Base-by-base conservation (phyloP, 306 rosid genomes). In the Cicer bijugum region DNA sequence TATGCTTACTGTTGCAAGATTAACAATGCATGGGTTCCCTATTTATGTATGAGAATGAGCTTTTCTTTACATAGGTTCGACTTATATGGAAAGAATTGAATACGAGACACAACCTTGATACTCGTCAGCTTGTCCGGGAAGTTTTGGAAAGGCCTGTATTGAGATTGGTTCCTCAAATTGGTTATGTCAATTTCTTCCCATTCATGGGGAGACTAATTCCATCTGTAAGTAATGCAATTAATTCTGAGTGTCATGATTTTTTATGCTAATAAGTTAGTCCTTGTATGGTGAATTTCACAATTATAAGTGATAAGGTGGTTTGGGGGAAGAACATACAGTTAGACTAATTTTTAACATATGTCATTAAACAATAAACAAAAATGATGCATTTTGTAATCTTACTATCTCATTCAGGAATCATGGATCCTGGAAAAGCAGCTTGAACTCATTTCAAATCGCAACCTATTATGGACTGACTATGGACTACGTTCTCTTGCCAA, bases 401-500 rank as follows among this genome's bases (percentile, higher is more conserved):
- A 45, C 64, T 61, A 71, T 64, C 67, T 67, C 43, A 43, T 74
- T 23, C 87, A 94, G 97, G 88, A 80, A 65, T 94, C 97, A 19
- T 82, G 87, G 97, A 87, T 91, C 80, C 86, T 94, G 82, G 97
- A 63, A 80, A 91, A 91, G 85, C 99, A 91, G 87, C 91, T 94
- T 46, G 88, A 89, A 67, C 84, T 88, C 71, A 88, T 94, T 82
- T 89, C 95, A 9, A 85, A 94, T 74, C 85, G 84, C 45, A 88
- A 91, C 74, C 75, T 84, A 78, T 80, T 92, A 10, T 92, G 97
- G 97, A 91, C 95, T 0, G 81, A 91, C 80, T 89, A 85, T 81
- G 99, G 99, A 53, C 86, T 94, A 23, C 95, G 95, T 16, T 94
- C 99, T 78, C 97, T 94, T 68, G 82, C 97, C 83, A 91, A 85